Percentiles rank a stretch among this genome's conserved stretches.
Evolutionary conservation across 164 flowering plant species (phyloP).

Genomic region (Platanus orientalis): DNA sequence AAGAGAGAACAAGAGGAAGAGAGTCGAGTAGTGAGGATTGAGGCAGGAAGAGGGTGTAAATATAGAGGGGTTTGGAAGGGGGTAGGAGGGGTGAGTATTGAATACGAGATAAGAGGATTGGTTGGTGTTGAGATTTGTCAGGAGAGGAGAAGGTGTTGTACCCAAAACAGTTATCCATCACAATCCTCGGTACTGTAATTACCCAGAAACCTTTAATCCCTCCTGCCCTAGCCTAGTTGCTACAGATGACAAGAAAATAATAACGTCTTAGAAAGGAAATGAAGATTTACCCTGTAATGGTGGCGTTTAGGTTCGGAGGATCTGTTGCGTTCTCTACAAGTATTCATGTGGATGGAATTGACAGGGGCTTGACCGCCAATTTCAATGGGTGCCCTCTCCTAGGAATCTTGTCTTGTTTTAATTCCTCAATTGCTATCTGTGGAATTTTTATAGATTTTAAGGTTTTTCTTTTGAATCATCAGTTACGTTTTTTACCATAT

Average conservation of each 20-base stretch:
- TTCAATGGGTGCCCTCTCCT: constrained; percentile 7
- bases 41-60: constrained; percentile 11
- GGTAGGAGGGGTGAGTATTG: constrained; percentile 16
- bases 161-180: constrained; percentile 54
- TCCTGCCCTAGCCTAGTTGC: constrained; percentile 22
- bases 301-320: constrained; percentile 25
- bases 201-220: constrained; percentile 25
- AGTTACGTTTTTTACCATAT: no score
- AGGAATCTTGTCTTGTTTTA: constrained; percentile 6
- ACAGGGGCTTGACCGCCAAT: constrained; percentile 22
- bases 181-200: constrained; percentile 42
- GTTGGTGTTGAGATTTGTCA: constrained; percentile 19
- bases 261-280: constrained; percentile 17
- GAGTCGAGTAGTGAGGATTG: background rate
- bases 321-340: constrained; percentile 42
- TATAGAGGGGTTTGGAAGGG: constrained; percentile 9
- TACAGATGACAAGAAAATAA: constrained; percentile 17
- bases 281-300: constrained; percentile 20
- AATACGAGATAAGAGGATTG: constrained; percentile 23
- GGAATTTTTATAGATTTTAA: no score
- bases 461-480: no score
- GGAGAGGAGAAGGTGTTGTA: constrained; percentile 21
- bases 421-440: constrained; percentile 4
- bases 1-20: background rate
- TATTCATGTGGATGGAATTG: constrained; percentile 23